Evolutionary conservation across 2,329 filamentous ascomycete species (phyloP).

Genomic region (Colletotrichum incanum): DNA sequence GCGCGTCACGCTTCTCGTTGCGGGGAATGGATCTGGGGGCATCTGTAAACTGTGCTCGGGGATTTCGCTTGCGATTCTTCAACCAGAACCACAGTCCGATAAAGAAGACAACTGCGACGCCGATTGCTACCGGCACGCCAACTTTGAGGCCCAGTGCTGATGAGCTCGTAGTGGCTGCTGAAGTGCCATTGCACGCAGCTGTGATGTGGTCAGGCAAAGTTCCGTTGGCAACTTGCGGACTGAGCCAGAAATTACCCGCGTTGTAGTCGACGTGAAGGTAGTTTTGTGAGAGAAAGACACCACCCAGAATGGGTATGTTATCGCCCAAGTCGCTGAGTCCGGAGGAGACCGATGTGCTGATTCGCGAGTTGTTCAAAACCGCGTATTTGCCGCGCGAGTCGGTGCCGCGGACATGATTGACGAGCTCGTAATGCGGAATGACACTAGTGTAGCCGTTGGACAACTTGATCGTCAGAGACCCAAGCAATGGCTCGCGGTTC

Average conservation of each 20-base stretch:
- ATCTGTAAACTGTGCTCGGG: neutral
- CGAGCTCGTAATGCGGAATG: constrained; percentile 45
- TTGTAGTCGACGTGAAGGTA: constrained; percentile 42
- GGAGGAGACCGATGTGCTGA: constrained; percentile 34
- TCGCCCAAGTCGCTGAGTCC: constrained; percentile 40
- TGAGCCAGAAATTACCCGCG: constrained; percentile 42
- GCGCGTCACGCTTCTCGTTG: constrained; percentile 37
- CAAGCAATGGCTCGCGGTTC: constrained; percentile 35
- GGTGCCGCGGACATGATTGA: constrained; percentile 40
- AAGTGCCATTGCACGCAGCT: constrained; percentile 34
- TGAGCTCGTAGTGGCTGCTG: neutral
- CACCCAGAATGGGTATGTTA: constrained; percentile 42
- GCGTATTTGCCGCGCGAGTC: constrained; percentile 40
- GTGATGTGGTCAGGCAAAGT: constrained; percentile 33
- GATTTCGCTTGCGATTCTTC: constrained; percentile 22
- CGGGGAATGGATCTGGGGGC: constrained; percentile 26
- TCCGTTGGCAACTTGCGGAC: constrained; percentile 39
- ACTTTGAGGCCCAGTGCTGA: constrained; percentile 25
- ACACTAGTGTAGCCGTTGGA: constrained; percentile 43
- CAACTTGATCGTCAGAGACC: constrained; percentile 41
- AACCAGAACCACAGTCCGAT: constrained; percentile 32
- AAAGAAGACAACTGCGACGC: constrained; percentile 14
- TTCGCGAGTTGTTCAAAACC: constrained; percentile 35
- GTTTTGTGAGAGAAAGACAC: constrained; percentile 44
- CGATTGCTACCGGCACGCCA: constrained; percentile 31